These are phyloP conservation scores for Laguncularia racemosa DNA, from an alignment of 345 rosid species.

Conservation along the genomic window DNA sequence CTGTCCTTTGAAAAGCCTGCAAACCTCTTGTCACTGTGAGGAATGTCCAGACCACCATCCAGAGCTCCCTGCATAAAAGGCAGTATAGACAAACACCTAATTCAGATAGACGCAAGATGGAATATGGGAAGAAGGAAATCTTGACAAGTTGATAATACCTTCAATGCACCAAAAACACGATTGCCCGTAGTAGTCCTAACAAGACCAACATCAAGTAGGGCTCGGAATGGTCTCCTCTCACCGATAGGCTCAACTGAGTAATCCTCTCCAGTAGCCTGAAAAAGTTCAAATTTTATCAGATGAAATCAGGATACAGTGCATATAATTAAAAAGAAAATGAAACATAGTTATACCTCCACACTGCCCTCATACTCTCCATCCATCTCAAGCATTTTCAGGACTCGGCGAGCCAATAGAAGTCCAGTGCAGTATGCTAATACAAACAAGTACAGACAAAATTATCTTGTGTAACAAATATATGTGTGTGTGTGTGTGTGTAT, in stretches of 20 bases:
- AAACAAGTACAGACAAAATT: background rate
- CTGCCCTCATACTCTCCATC: slow-evolving; percentile 65
- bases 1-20: slow-evolving; percentile 70
- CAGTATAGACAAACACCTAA: background rate
- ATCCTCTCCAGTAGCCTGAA: slow-evolving; percentile 81
- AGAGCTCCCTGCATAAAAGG: slow-evolving; percentile 53
- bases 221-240: slow-evolving; percentile 71
- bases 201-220: slow-evolving; percentile 81
- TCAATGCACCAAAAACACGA: slow-evolving; percentile 66
- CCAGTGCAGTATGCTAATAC: slow-evolving; percentile 70
- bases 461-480: background rate
- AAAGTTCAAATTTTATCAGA: background rate
- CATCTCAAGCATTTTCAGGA: slow-evolving; percentile 60
- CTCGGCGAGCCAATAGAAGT: slow-evolving; percentile 71
- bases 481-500: no score
- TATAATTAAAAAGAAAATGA: background rate
- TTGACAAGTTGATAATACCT: slow-evolving; percentile 29
- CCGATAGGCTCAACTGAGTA: slow-evolving; percentile 73
- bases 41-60: slow-evolving; percentile 89
- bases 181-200: slow-evolving; percentile 69
- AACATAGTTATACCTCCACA: slow-evolving; percentile 37
- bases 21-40: slow-evolving; percentile 84
- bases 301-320: background rate
- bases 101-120: background rate
- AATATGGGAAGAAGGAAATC: background rate